Percentiles rank a stretch among this genome's conserved stretches.
These are phyloP conservation scores for Miscanthus sacchariflorus DNA, from an alignment of 202 grass and related monocot genomes.

Conservation along the genomic window DNA sequence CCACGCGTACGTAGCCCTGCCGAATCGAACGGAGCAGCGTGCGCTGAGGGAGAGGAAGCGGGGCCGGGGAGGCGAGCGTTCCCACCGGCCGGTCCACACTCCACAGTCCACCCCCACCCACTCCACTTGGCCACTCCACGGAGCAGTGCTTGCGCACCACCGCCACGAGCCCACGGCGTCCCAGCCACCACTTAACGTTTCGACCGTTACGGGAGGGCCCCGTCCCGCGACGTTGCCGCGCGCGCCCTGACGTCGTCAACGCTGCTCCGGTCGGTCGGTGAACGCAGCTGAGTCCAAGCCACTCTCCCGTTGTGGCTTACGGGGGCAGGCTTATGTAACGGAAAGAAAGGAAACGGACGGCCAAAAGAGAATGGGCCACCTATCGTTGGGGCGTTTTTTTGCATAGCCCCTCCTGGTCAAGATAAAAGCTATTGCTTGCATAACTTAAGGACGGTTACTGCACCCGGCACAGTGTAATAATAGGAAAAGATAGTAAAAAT, in stretches of 20 bases:
- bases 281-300: neutral
- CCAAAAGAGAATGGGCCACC: conserved; percentile 19
- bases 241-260: conserved; percentile 59
- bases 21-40: neutral
- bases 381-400: conserved; percentile 17
- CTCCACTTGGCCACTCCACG: neutral
- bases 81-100: conserved; percentile 23
- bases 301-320: conserved; percentile 49
- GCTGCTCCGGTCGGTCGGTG: neutral
- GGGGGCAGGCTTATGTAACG: neutral
- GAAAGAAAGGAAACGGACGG: conserved; percentile 35
- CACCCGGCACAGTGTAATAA: neutral
- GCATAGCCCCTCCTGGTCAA: rapidly evolving
- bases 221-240: conserved; percentile 29
- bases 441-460: neutral
- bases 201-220: conserved; percentile 57
- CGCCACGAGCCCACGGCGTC: neutral
- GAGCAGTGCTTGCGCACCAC: neutral
- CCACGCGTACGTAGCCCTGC: neutral
- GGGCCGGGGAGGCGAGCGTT: neutral
- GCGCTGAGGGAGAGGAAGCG: neutral
- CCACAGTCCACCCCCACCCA: neutral
- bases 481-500: neutral
- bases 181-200: conserved; percentile 48
- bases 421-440: neutral